Conservation (phyloP, 257 asterid species). For the Plantago major region DNA sequence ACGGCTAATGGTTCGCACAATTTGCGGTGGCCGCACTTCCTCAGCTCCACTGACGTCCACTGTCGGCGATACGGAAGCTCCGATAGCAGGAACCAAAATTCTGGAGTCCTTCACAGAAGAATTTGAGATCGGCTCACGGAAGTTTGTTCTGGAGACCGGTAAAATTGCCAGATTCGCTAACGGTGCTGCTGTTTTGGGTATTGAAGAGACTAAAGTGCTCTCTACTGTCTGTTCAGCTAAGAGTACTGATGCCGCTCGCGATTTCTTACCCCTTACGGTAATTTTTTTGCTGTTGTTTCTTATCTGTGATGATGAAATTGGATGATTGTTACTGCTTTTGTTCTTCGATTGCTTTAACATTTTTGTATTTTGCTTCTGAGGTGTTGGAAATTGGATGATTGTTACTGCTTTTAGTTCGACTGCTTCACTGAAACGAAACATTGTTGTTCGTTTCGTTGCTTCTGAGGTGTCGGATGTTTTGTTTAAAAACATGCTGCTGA, state of each 20-base stretch:
- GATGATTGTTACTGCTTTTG: background rate
- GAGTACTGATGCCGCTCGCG: slow-evolving; percentile 61
- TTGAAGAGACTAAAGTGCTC: slow-evolving; percentile 88
- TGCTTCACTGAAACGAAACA: too few species aligned
- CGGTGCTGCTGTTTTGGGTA: slow-evolving; percentile 72
- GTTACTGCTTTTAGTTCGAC: too few species aligned
- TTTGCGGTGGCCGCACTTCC: slow-evolving; percentile 60
- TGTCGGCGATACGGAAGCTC: slow-evolving; percentile 28
- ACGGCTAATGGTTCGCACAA: slow-evolving; percentile 48
- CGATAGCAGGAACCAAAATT: too few species aligned
- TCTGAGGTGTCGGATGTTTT: too few species aligned
- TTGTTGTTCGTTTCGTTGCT: too few species aligned
- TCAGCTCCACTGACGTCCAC: slow-evolving; percentile 41
- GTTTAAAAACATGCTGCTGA: too few species aligned
- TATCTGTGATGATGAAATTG: background rate
- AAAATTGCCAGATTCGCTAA: slow-evolving; percentile 87
- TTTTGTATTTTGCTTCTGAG: too few species aligned
- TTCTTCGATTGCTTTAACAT: too few species aligned
- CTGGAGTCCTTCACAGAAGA: slow-evolving; percentile 80
- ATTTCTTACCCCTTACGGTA: slow-evolving; percentile 93
- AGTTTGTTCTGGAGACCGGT: slow-evolving; percentile 71
- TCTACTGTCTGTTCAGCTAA: slow-evolving; percentile 78
- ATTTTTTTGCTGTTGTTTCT: too few species aligned
- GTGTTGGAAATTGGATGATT: too few species aligned
- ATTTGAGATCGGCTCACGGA: slow-evolving; percentile 68